Conservation (phyloP, 1,284 basidiomycete species). For the Malassezia furfur region DNA sequence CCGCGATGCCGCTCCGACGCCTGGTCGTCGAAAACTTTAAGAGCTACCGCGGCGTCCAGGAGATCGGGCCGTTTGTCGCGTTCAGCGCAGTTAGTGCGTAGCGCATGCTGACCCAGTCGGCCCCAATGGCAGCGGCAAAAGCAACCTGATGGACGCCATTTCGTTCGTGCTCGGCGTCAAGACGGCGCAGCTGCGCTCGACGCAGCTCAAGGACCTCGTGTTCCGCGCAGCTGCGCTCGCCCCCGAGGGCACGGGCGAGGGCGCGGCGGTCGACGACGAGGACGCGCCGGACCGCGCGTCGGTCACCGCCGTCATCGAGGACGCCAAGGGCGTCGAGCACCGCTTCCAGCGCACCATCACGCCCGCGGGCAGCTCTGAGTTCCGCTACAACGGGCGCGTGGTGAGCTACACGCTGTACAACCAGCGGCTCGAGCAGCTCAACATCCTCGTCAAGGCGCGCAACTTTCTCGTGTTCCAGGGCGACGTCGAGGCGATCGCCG, state of each 20-base stretch:
- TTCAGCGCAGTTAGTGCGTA: slow-evolving; percentile 77
- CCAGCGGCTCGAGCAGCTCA: slow-evolving; percentile 49
- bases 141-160: slow-evolving; percentile 98
- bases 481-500: slow-evolving; percentile 94
- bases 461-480: slow-evolving; percentile 98
- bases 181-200: slow-evolving; percentile 80
- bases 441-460: slow-evolving; percentile 96
- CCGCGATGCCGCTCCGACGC: slow-evolving; percentile 38
- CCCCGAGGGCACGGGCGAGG: neutral
- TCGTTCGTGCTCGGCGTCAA: slow-evolving; percentile 96
- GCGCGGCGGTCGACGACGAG: slow-evolving; percentile 48
- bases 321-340: slow-evolving; percentile 69
- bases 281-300: slow-evolving; percentile 77
- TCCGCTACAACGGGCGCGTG: slow-evolving; percentile 37
- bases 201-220: slow-evolving; percentile 86
- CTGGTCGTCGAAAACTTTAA: slow-evolving; percentile 48
- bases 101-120: slow-evolving; percentile 51
- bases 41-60: slow-evolving; percentile 69
- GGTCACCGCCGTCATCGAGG: slow-evolving; percentile 84
- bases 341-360: slow-evolving; percentile 77
- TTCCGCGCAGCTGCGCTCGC: slow-evolving; percentile 57
- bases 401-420: slow-evolving; percentile 37
- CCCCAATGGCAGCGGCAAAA: slow-evolving; percentile 97
- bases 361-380: slow-evolving; percentile 63
- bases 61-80: slow-evolving; percentile 78